phyloP scores from a whole-genome alignment of 1,284 basidiomycete genomes.

The Cerioporus squamosus region DNA sequence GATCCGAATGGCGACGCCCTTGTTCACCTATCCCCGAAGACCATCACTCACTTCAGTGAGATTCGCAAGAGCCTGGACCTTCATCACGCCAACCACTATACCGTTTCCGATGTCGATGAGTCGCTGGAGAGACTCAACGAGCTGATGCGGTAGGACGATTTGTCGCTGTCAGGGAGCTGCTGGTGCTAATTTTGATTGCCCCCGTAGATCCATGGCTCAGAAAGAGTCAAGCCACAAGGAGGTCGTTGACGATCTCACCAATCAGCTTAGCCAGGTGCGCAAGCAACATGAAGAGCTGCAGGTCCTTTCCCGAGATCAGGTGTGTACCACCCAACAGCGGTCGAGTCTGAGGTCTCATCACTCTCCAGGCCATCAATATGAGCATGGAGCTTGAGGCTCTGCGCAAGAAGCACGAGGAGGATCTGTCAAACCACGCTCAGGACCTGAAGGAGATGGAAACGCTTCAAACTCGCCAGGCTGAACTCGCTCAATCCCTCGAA shows the following conservation, averaged over 20 bases:
- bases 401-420: constrained; percentile 61
- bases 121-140: constrained; percentile 80
- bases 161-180: no score
- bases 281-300: constrained; percentile 82
- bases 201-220: constrained; percentile 85
- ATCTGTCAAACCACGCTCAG: constrained; percentile 42
- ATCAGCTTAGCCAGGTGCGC: constrained; percentile 69
- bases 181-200: constrained; percentile 2
- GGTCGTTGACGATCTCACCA: constrained; percentile 69
- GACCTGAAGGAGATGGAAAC: constrained; percentile 46
- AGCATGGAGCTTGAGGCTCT: constrained; percentile 81
- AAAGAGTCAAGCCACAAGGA: constrained; percentile 89
- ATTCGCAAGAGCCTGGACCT: constrained; percentile 68
- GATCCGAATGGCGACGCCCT: constrained; percentile 13
- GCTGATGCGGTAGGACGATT: constrained; percentile 70
- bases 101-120: constrained; percentile 61
- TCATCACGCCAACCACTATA: constrained; percentile 37
- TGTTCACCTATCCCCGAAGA: constrained; percentile 64
- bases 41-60: constrained; percentile 70
- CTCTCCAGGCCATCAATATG: constrained; percentile 80
- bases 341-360: neutral
- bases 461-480: constrained; percentile 57
- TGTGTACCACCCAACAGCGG: constrained; percentile 34
- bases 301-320: constrained; percentile 81
- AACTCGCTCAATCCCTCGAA: constrained; percentile 53